Evolutionary conservation across 1,284 basidiomycete species (phyloP).

Genomic region (Leucoagaricus sp.): DNA sequence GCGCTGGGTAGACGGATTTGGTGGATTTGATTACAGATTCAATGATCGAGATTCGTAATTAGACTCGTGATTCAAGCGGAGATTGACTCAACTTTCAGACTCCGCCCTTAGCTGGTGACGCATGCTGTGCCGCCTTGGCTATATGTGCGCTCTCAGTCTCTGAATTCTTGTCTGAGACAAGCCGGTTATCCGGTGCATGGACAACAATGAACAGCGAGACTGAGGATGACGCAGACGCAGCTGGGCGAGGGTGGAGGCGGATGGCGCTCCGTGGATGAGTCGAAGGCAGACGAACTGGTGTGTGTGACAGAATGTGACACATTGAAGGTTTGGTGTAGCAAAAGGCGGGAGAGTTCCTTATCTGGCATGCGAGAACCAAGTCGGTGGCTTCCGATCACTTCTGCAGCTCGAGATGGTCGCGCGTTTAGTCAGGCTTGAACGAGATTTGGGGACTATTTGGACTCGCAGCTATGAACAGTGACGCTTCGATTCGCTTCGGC

Average conservation of each 20-base stretch:
- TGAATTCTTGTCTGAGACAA: not conserved
- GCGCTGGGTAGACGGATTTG: constrained; percentile 11
- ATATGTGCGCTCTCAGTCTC: not conserved
- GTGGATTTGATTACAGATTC: constrained; percentile 2
- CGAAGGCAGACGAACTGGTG: not conserved
- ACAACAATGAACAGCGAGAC: not conserved
- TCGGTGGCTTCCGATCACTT: not conserved
- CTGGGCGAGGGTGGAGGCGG: not conserved
- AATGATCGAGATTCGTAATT: constrained; percentile 6
- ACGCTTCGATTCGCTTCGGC: constrained; percentile 14
- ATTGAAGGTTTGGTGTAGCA: constrained; percentile 8
- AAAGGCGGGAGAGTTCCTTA: not conserved
- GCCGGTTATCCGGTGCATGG: not conserved
- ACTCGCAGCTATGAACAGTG: constrained; percentile 7
- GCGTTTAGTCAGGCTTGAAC: constrained; percentile 10
- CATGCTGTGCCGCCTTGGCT: not conserved
- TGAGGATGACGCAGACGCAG: not conserved
- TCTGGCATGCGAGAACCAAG: not conserved
- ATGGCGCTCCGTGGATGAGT: not conserved
- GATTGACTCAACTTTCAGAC: not conserved
- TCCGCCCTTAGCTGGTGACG: not conserved
- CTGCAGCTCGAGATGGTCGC: constrained; percentile 3
- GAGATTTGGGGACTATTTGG: too few species aligned
- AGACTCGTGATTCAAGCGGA: not conserved
- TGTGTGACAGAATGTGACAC: too few species aligned